Percentiles rank a stretch among this genome's conserved stretches.
These are phyloP conservation scores for Torulaspora indica DNA, from an alignment of 805 yeast genomes.

Conservation along the genomic window DNA sequence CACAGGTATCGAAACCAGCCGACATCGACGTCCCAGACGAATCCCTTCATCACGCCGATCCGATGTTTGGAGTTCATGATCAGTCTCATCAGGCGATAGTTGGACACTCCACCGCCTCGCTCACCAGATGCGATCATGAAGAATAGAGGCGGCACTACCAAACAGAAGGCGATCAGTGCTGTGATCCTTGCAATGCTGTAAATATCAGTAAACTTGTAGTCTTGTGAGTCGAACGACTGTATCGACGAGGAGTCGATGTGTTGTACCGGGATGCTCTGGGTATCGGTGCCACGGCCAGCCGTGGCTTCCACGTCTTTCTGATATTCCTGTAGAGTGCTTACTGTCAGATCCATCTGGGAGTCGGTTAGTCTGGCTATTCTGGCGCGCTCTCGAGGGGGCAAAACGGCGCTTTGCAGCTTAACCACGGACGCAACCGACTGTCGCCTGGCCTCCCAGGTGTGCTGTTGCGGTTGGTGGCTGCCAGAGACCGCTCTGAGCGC, in stretches of 20 bases:
- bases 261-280: slow-evolving; percentile 18
- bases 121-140: slow-evolving; percentile 30
- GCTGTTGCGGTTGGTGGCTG: slow-evolving; percentile 1
- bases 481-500: slow-evolving; percentile 15
- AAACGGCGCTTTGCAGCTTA: not conserved
- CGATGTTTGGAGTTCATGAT: slow-evolving; percentile 27
- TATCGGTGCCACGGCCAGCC: slow-evolving; percentile 7
- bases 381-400: slow-evolving; percentile 7
- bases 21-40: slow-evolving; percentile 31
- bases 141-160: slow-evolving; percentile 29
- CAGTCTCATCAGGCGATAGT: slow-evolving; percentile 27
- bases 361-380: slow-evolving; percentile 10
- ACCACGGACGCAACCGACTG: not conserved
- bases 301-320: slow-evolving; percentile 12
- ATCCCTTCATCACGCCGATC: slow-evolving; percentile 27
- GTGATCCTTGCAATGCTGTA: slow-evolving; percentile 25
- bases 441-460: not conserved
- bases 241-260: slow-evolving; percentile 23
- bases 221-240: slow-evolving; percentile 23
- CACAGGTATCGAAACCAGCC: slow-evolving; percentile 32
- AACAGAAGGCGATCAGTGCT: slow-evolving; percentile 18
- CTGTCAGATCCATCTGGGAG: slow-evolving; percentile 11
- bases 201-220: slow-evolving; percentile 19
- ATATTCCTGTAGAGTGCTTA: slow-evolving; percentile 9
- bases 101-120: slow-evolving; percentile 19